phyloP scores from a whole-genome alignment of 768 basidiomycete species.

The Dacryopinax spathularia region DNA sequence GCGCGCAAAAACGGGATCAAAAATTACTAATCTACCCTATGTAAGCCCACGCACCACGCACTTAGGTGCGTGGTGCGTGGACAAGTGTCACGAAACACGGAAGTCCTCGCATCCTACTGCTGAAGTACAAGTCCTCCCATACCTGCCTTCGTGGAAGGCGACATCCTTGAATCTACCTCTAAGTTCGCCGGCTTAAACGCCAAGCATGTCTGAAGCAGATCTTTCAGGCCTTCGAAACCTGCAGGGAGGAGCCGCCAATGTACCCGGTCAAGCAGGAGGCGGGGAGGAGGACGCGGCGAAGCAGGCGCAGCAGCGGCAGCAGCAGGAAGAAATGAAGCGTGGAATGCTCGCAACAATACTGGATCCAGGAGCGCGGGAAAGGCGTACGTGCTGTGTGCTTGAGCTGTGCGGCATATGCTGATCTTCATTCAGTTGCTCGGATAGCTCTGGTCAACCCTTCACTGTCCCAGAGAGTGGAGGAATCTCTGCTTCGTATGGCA shows the following conservation, averaged over 20 bases:
- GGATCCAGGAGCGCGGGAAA: conserved; percentile 63
- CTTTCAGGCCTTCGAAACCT: neutral
- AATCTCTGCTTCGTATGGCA: conserved; percentile 64
- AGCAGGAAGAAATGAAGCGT: conserved; percentile 51
- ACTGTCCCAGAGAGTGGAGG: conserved; percentile 66
- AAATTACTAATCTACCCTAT: too few relatives aligned
- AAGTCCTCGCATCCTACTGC: too few relatives aligned
- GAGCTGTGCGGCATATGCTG: neutral
- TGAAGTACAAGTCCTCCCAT: too few relatives aligned
- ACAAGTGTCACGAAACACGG: too few relatives aligned
- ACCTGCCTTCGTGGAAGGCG: too few relatives aligned
- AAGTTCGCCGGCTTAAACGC: too few relatives aligned
- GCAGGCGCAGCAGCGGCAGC: conserved; percentile 41
- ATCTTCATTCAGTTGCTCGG: conserved; percentile 51
- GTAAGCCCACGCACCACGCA: too few relatives aligned
- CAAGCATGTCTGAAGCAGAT: neutral
- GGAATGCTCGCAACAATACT: conserved; percentile 67
- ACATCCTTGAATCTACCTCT: too few relatives aligned
- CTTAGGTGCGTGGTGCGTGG: too few relatives aligned
- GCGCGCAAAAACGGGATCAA: too few relatives aligned
- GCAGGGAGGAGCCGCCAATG: neutral
- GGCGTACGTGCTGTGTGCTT: conserved; percentile 35
- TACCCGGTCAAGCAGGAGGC: conserved; percentile 17
- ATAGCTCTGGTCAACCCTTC: conserved; percentile 78
- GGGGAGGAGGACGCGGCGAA: conserved; percentile 33